Percentiles rank a stretch among this genome's conserved stretches.
phyloP scores from a whole-genome alignment of 2,329 filamentous ascomycete species.

The Pseudogymnoascus sp. region DNA sequence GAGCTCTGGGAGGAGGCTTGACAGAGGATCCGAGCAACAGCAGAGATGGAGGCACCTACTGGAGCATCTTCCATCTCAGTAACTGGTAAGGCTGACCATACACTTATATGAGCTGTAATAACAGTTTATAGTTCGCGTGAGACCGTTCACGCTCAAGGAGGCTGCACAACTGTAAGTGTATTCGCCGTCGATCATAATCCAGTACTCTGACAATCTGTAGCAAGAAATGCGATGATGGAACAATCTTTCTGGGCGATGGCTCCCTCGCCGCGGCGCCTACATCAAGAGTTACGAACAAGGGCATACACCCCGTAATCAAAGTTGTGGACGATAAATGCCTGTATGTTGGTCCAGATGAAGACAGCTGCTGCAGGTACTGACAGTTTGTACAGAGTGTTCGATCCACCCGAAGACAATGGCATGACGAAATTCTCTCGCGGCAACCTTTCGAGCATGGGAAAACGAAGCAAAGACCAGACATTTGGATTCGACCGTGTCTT shows the following conservation, averaged over 20 bases:
- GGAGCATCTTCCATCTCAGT: slow-evolving; percentile 32
- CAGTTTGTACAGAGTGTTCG: slow-evolving; percentile 65
- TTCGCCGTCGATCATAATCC: neutral
- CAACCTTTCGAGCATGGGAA: slow-evolving; percentile 68
- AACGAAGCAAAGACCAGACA: slow-evolving; percentile 93
- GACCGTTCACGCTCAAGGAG: slow-evolving; percentile 78
- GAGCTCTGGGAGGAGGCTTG: slow-evolving; percentile 1
- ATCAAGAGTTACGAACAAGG: slow-evolving; percentile 77
- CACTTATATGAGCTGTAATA: slow-evolving; percentile 12
- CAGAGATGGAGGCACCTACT: slow-evolving; percentile 9
- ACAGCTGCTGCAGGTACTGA: slow-evolving; percentile 12
- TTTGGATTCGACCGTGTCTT: slow-evolving; percentile 97
- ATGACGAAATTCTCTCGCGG: slow-evolving; percentile 80
- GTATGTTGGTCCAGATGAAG: slow-evolving; percentile 47
- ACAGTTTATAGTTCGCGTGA: slow-evolving; percentile 51
- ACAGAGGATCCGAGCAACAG: slow-evolving; percentile 7
- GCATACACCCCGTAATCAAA: slow-evolving; percentile 86
- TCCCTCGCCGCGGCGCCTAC: slow-evolving; percentile 81
- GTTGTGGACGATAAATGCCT: slow-evolving; percentile 93
- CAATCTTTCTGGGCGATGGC: slow-evolving; percentile 91
- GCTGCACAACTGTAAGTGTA: slow-evolving; percentile 71
- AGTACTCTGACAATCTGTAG: slow-evolving; percentile 21
- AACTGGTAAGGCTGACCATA: slow-evolving; percentile 22
- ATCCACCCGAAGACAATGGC: slow-evolving; percentile 90
- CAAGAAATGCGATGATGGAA: slow-evolving; percentile 65